Conservation (phyloP, 257 asterid species). For the Cynanchum wilfordii region DNA sequence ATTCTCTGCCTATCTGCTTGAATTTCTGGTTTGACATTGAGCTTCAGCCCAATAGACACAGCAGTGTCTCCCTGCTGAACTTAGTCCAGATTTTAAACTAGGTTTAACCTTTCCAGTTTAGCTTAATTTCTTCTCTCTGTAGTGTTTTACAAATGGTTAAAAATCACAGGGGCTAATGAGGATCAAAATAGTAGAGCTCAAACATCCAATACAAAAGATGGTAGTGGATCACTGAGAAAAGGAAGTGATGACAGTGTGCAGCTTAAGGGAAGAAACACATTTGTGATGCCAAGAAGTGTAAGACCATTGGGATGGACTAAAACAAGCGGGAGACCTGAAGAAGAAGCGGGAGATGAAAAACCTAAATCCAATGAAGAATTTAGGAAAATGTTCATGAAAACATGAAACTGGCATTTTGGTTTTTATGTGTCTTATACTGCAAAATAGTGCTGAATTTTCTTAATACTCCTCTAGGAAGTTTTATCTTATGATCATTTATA, state of each 20-base stretch:
- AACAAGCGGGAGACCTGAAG: slow-evolving; percentile 30
- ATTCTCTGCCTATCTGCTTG: neutral
- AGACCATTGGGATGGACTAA: slow-evolving; percentile 50
- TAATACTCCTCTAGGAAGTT: neutral
- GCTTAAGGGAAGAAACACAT: slow-evolving; percentile 67
- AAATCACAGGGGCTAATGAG: slow-evolving; percentile 31
- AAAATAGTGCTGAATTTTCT: neutral
- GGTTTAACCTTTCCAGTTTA: neutral
- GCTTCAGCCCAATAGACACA: neutral
- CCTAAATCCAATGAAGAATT: slow-evolving; percentile 93
- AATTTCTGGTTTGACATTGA: neutral
- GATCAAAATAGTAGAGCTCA: slow-evolving; percentile 15
- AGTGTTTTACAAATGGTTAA: slow-evolving; percentile 3
- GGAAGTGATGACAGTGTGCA: slow-evolving; percentile 31
- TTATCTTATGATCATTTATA: neutral
- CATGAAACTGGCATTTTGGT: slow-evolving; percentile 14
- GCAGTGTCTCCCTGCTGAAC: neutral
- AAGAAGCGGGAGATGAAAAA: slow-evolving; percentile 43
- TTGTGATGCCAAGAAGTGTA: slow-evolving; percentile 84
- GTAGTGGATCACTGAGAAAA: slow-evolving; percentile 19
- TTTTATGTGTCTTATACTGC: neutral
- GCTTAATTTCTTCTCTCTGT: neutral
- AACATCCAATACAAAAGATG: slow-evolving; percentile 28
- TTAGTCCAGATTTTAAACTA: neutral
- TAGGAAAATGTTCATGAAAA: slow-evolving; percentile 71